Evolutionary conservation across 495 filamentous ascomycete genomes (phyloP), one percentile per base, ranked within the genome.

Genomic region (Letharia columbiana): DNA sequence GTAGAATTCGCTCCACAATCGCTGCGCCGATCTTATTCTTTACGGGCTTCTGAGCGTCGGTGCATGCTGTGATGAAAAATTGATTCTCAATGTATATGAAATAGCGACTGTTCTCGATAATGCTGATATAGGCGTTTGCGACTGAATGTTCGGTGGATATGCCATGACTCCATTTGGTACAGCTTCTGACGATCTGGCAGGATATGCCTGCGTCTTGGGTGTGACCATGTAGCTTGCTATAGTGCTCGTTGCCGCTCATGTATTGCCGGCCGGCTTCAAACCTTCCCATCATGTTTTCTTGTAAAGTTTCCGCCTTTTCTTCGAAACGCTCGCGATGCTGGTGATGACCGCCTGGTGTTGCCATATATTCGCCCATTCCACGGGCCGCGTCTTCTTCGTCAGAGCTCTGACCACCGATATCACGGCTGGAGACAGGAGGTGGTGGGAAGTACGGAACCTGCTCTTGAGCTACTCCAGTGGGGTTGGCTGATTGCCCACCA

Each of bases 81-180:
- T 97, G 92, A 70, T 97, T 97, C 77, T 97, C 92, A 23, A 97
- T 96, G 75, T 96, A 97, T 47, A 97, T 76, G 70, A 90, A 96
- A 74, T 96, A 90, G 73, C 88, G 75, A 52, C 89, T 91, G 68
- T 90, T 87, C 33, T 79, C 81, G 72, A 98, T 96, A 42, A 89
- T 82, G 61, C 90, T 84, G 47, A 89, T 87, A 68, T 98, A 98
- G 0, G 93, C 92, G 71, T 96, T 91, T 28, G 85, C 84, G 70
- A 98, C 91, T 0, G 92, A 96, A 75, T 96, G 92, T 77, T 95
- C 87, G 0, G 86, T 82, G 8, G 78, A 76, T 42, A 83, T 81
- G 23, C 89, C 89, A 60, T 83, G 79, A 33, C 88, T 91, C 89
- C 90, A 92, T 70, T 90, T 83, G 23, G 83, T 82, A 66, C 80